Evolutionary conservation across 139 green algal genomes (phyloP).

Genomic region (Chlorella ohadii): DNA sequence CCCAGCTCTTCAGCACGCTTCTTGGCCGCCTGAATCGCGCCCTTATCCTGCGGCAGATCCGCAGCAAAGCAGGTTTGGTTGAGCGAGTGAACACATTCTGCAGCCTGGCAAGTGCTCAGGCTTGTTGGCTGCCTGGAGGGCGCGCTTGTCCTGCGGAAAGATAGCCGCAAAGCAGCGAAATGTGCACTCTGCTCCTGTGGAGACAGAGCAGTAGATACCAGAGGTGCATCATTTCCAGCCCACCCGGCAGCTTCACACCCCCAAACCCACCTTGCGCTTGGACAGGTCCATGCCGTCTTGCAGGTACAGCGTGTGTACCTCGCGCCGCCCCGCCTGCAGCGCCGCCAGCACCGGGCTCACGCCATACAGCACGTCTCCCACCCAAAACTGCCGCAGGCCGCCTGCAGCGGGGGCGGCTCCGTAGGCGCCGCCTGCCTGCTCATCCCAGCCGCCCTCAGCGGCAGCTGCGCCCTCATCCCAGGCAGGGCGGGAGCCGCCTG

Average conservation of each 20-base stretch:
- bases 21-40: slow-evolving; percentile 17
- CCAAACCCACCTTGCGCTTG: slow-evolving; percentile 61
- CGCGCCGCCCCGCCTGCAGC: slow-evolving; percentile 54
- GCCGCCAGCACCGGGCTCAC: slow-evolving; percentile 79
- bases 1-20: slow-evolving; percentile 44
- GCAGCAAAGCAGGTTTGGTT: background rate
- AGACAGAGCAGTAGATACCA: too few species aligned
- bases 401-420: background rate
- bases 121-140: slow-evolving; percentile 10
- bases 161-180: background rate
- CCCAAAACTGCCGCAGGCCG: slow-evolving; percentile 14
- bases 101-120: background rate
- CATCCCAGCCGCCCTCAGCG: background rate
- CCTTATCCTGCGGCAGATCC: background rate
- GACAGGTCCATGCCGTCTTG: slow-evolving; percentile 61
- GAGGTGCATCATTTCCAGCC: too few species aligned
- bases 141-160: background rate
- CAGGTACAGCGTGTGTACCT: slow-evolving; percentile 55
- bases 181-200: too few species aligned
- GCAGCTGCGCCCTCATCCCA: background rate
- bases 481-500: background rate
- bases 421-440: background rate
- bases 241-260: too few species aligned
- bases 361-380: slow-evolving; percentile 75
- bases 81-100: too few species aligned